Base-by-base conservation (phyloP, 208 protist genomes). In the Leishmania mexicana region DNA sequence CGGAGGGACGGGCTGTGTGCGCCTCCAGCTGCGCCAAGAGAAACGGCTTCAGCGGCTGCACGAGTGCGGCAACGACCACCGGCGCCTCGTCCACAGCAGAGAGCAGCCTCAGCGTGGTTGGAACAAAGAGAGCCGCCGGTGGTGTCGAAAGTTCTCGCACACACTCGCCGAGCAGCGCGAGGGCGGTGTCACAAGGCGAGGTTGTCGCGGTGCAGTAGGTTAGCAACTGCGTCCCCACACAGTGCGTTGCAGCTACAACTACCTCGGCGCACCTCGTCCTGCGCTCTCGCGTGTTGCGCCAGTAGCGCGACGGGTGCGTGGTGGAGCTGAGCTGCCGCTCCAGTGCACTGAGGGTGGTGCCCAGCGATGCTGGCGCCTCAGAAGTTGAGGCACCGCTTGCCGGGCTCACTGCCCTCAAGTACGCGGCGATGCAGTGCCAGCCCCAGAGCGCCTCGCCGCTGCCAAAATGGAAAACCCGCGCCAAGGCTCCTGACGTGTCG, bases 391-490 rank as follows among this genome's bases (percentile, higher is more conserved):
- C 24, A 60, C 24, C 58, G 35, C 40, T 40, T 42, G 31, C 38
- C 6, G 15, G 40, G 40, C 68, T 28, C 31, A 72, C 81, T 28
- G 67, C 21, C 42, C 57, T 40, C 77, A 85, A 54, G 72, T 85
- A 85, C 4, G 51, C 77, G 38, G 76, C 11, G 38, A 81, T 75
- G 81, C 81, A 85, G 54, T 79, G 70, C 81, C 81, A 85, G 6
- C 77, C 42, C 81, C 77, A 85, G 47, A 85, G 77, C 71, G 81
- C 76, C 49, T 68, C 38, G 17, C 81, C 81, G 40, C 31, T 67
- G 17, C 47, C 60, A 21, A 76, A 35, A 38, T 72, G 15, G 21
- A 78, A 54, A 53, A 10, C 21, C n/a, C 70, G 54, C 15, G 72
- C 42, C 8, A 49, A 74, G 17, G 19, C 6, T 51, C 31, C 54